Conservation (phyloP, 495 filamentous ascomycete species). For the Barbatosphaeria neglecta region DNA sequence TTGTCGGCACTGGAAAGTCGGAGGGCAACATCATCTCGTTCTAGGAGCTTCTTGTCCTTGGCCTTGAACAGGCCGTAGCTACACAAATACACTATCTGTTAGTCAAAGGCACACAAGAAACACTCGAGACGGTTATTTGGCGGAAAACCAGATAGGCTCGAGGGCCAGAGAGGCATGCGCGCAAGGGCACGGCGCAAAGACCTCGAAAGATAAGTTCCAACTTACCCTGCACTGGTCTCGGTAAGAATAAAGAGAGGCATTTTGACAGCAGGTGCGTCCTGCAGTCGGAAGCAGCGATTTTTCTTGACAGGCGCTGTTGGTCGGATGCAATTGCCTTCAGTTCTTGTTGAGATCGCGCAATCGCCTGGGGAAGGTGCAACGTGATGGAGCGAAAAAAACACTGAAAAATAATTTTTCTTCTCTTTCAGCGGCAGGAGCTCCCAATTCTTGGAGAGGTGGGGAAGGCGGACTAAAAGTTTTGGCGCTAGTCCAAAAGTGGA, state of each 20-base stretch:
- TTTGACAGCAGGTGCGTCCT: slow-evolving; percentile 6
- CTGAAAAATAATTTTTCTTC: slow-evolving; percentile 19
- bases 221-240: slow-evolving; percentile 81
- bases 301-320: slow-evolving; percentile 6
- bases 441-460: slow-evolving; percentile 1
- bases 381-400: slow-evolving; percentile 16
- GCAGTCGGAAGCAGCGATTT: slow-evolving; percentile 12
- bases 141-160: not conserved
- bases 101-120: slow-evolving; percentile 8
- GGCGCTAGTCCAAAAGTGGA: not conserved
- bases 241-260: slow-evolving; percentile 78
- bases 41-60: slow-evolving; percentile 92
- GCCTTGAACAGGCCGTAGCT: slow-evolving; percentile 94
- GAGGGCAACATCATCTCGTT: slow-evolving; percentile 62
- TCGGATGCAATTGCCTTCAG: slow-evolving; percentile 17
- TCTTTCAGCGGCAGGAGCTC: not conserved
- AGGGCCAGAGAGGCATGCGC: slow-evolving; percentile 1
- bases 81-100: not conserved
- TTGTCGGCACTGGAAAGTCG: slow-evolving; percentile 74
- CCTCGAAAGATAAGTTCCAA: slow-evolving; percentile 4
- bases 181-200: too few relatives aligned
- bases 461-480: not conserved
- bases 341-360: slow-evolving; percentile 17
- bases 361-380: slow-evolving; percentile 3
- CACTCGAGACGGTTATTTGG: not conserved